Conservation (phyloP, 2,329 filamentous ascomycete genomes). For the Tolypocladium nubicola region DNA sequence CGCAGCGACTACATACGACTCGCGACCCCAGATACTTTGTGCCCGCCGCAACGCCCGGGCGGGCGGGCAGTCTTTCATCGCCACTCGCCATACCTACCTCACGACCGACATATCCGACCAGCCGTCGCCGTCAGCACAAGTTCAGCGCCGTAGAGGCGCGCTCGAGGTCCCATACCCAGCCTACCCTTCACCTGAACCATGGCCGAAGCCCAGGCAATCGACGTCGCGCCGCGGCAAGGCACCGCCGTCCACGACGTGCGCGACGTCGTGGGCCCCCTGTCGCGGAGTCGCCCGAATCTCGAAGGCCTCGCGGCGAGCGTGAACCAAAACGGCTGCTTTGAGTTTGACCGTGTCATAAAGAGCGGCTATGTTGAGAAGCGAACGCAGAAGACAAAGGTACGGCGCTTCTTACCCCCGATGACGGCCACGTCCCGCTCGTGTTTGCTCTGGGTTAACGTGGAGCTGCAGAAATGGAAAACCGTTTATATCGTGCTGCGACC, state of each 20-base stretch:
- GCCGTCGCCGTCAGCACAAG: not conserved
- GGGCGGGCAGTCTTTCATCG: not conserved
- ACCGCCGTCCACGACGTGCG: constrained; percentile 2
- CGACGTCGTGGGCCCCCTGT: constrained; percentile 9
- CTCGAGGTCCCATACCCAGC: not conserved
- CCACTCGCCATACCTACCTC: not conserved
- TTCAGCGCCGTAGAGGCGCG: not conserved
- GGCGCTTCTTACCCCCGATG: constrained; percentile 8
- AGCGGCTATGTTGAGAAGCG: constrained; percentile 78
- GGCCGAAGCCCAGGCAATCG: constrained; percentile 10
- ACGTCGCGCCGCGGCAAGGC: constrained; percentile 2
- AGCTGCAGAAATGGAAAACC: constrained; percentile 72
- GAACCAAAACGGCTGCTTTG: constrained; percentile 90
- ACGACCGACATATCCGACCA: not conserved
- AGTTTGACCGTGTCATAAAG: constrained; percentile 90
- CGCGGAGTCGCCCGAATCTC: constrained; percentile 24
- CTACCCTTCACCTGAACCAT: not conserved
- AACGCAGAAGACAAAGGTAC: constrained; percentile 86
- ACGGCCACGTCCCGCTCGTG: not conserved
- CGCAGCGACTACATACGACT: not conserved
- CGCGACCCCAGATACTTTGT: too few species aligned
- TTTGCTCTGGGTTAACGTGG: constrained; percentile 7
- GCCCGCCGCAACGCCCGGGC: not conserved
- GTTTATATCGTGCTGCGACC: constrained; percentile 84
- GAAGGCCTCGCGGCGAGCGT: constrained; percentile 67